Evolutionary conservation across 75 land plant genomes (phyloP).

Genomic region (Pinus taeda): DNA sequence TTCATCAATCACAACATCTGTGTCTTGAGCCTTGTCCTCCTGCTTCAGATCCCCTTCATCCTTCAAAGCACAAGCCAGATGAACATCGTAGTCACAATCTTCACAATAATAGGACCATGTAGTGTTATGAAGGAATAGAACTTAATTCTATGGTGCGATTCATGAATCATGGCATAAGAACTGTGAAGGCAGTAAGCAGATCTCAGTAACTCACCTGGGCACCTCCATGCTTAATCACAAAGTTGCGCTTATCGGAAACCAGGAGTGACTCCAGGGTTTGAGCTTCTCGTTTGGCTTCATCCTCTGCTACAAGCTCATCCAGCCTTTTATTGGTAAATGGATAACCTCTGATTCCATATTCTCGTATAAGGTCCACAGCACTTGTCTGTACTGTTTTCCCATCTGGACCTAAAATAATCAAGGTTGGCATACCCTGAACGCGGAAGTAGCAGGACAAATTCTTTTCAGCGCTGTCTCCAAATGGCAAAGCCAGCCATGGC

Average conservation of each 20-base stretch:
- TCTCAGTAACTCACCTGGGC: constrained; percentile 1
- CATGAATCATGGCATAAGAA: too few species aligned
- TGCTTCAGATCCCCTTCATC: background rate
- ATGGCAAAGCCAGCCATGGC: constrained; percentile 38
- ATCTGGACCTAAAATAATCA: constrained; percentile 27
- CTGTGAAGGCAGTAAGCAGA: too few species aligned
- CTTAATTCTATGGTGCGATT: too few species aligned
- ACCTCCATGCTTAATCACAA: constrained; percentile 15
- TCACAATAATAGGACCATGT: constrained; percentile 40
- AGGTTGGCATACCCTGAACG: constrained; percentile 20
- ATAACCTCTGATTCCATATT: constrained; percentile 17
- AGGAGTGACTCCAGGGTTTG: constrained; percentile 26
- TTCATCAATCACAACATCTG: background rate
- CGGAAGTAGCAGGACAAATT: constrained; percentile 23
- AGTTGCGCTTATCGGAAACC: constrained; percentile 14
- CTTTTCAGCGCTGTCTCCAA: constrained; percentile 7
- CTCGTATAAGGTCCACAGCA: constrained; percentile 5
- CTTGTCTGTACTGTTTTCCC: constrained; percentile 26
- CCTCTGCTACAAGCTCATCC: constrained; percentile 17
- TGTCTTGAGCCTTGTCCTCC: background rate
- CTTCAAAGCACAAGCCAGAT: constrained; percentile 33
- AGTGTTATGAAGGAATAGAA: background rate
- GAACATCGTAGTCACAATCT: constrained; percentile 41
- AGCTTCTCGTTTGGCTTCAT: constrained; percentile 11
- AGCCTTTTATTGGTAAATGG: constrained; percentile 25